These are phyloP conservation scores for Sarocladium brachiariae DNA, from an alignment of 2,329 filamentous ascomycete genomes.

Conservation along the genomic window DNA sequence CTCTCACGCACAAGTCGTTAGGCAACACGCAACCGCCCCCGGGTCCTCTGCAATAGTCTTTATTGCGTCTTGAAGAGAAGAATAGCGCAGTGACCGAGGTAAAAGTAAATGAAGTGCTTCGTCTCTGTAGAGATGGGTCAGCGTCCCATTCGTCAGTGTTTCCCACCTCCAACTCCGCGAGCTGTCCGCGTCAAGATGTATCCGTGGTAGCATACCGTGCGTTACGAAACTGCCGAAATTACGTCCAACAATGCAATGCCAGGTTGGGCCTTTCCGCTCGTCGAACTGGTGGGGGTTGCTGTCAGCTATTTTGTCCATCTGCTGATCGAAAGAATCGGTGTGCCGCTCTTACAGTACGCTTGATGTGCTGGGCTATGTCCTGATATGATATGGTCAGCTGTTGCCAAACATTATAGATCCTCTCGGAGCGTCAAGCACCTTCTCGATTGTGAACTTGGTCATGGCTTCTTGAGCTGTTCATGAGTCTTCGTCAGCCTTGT, in stretches of 20 bases:
- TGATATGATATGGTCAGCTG: slow-evolving; percentile 29
- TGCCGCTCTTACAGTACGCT: slow-evolving; percentile 64
- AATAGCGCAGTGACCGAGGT: slow-evolving; percentile 96
- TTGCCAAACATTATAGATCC: too few species aligned
- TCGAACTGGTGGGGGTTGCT: too few species aligned
- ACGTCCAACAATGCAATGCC: slow-evolving; percentile 97
- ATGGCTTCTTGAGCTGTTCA: slow-evolving; percentile 53
- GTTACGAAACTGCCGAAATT: slow-evolving; percentile 99
- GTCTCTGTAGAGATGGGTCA: slow-evolving; percentile 71
- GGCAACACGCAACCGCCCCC: too few species aligned
- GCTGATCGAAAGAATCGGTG: too few species aligned
- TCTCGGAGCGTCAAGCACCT: too few species aligned
- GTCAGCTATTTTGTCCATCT: too few species aligned
- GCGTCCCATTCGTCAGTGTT: too few species aligned
- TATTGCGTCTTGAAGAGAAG: slow-evolving; percentile 99
- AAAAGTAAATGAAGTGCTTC: slow-evolving; percentile 99
- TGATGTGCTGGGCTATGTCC: slow-evolving; percentile 95
- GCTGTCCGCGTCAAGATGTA: too few species aligned
- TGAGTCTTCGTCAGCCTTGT: slow-evolving; percentile 18
- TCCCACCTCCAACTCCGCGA: too few species aligned
- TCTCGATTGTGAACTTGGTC: slow-evolving; percentile 56
- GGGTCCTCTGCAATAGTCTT: slow-evolving; percentile 15
- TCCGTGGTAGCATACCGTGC: slow-evolving; percentile 58
- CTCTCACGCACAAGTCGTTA: too few species aligned
- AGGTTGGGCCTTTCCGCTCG: slow-evolving; percentile 92